A percentile compares a stretch with the other conserved stretches of the same genome.
Conservation (phyloP, 371 early-diverging fungal species). For the Saksenaea vasiformis region DNA sequence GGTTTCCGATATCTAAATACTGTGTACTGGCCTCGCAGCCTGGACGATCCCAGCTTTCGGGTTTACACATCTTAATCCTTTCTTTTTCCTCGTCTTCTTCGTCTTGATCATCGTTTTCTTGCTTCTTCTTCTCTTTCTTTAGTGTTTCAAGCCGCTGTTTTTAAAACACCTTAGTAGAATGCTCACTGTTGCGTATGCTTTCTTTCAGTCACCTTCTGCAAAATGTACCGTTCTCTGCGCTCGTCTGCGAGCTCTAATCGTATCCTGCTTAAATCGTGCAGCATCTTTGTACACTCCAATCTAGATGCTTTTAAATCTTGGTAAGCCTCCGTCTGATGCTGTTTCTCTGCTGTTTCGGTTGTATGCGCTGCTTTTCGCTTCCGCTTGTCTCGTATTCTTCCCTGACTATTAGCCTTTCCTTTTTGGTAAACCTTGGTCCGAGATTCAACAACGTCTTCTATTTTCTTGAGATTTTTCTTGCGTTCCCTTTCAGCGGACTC, state of each 20-base stretch:
- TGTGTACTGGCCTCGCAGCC: not conserved
- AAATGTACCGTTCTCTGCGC: not conserved
- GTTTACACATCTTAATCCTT: not conserved
- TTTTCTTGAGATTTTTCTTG: not conserved
- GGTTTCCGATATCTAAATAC: not conserved
- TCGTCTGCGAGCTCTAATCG: not conserved
- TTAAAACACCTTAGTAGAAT: not conserved
- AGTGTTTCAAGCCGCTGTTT: not conserved
- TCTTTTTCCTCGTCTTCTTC: not conserved
- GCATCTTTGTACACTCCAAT: not conserved
- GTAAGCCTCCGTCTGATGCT: not conserved
- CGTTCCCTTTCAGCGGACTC: not conserved
- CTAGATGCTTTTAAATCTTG: not conserved
- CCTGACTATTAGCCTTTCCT: not conserved
- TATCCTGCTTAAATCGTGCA: not conserved
- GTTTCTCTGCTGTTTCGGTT: not conserved
- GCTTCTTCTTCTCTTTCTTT: not conserved
- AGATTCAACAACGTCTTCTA: not conserved
- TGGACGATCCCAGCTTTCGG: not conserved
- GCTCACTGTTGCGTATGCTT: not conserved
- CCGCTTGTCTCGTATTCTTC: not conserved
- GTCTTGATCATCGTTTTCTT: not conserved
- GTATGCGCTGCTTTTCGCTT: not conserved
- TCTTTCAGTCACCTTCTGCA: not conserved
- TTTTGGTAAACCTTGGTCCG: not conserved